Evolutionary conservation across 345 rosid genomes (phyloP).

Genomic region (Firmiana major): DNA sequence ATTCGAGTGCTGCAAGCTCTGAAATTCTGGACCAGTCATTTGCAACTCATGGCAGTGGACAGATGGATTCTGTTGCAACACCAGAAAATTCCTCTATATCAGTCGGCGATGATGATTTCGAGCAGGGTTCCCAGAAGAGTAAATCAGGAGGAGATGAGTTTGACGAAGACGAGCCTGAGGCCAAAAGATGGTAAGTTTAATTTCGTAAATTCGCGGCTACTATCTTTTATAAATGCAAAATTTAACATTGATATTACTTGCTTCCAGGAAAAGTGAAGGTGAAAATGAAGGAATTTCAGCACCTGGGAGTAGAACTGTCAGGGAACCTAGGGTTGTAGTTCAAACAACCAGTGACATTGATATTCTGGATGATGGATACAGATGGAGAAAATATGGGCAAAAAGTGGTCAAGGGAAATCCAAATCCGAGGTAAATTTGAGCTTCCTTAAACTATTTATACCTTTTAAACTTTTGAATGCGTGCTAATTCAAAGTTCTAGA

Average conservation of each 20-base stretch:
- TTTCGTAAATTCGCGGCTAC: neutral
- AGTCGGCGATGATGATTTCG: slow-evolving; percentile 59
- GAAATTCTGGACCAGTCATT: slow-evolving; percentile 51
- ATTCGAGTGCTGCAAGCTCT: slow-evolving; percentile 26
- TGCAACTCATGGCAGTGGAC: slow-evolving; percentile 37
- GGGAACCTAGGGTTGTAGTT: slow-evolving; percentile 89
- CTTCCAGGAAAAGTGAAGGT: slow-evolving; percentile 61
- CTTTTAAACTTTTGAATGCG: neutral
- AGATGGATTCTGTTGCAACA: slow-evolving; percentile 54
- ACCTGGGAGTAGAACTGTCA: slow-evolving; percentile 67
- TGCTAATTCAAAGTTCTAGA: neutral
- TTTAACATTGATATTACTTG: neutral
- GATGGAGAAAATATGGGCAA: slow-evolving; percentile 97
- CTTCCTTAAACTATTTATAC: neutral
- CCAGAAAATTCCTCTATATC: slow-evolving; percentile 79
- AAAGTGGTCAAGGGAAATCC: slow-evolving; percentile 93
- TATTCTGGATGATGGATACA: slow-evolving; percentile 90
- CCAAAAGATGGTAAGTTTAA: slow-evolving; percentile 67
- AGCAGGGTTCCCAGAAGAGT: slow-evolving; percentile 55
- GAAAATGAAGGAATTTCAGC: slow-evolving; percentile 80
- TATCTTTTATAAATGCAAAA: neutral
- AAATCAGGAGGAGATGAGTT: slow-evolving; percentile 56
- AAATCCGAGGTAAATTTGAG: slow-evolving; percentile 57
- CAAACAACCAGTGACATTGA: slow-evolving; percentile 94
- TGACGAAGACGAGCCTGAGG: slow-evolving; percentile 73